These are phyloP conservation scores for Agroathelia rolfsii DNA, from an alignment of 1,284 basidiomycete species.

Conservation along the genomic window DNA sequence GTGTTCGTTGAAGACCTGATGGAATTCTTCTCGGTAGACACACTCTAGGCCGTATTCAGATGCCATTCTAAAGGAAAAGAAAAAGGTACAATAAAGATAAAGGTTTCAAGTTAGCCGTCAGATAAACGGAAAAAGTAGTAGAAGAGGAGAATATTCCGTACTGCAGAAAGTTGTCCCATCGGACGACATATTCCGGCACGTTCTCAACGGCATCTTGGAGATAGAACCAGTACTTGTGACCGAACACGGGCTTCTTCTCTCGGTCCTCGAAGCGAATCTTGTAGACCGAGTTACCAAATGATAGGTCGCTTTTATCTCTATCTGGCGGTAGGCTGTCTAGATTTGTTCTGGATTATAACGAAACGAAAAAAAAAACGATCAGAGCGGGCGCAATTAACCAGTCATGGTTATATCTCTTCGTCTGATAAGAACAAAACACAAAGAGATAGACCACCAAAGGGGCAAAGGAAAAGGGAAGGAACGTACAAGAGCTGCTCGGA, in stretches of 20 bases:
- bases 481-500: constrained; percentile 71
- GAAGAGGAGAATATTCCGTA: constrained; percentile 29
- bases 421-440: too few species aligned
- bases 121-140: constrained; percentile 3
- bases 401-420: too few species aligned
- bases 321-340: constrained; percentile 55
- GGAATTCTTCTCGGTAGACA: constrained; percentile 82
- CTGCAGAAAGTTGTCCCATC: constrained; percentile 89
- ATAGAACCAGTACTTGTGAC: constrained; percentile 91
- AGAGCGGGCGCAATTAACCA: background rate
- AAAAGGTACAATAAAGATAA: constrained; percentile 8
- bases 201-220: constrained; percentile 92
- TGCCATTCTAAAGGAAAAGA: constrained; percentile 53
- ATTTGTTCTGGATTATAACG: constrained; percentile 38
- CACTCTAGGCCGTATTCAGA: constrained; percentile 70
- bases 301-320: constrained; percentile 51
- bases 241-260: constrained; percentile 59
- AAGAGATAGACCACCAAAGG: background rate
- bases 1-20: constrained; percentile 76
- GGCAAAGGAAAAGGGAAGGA: constrained; percentile 3
- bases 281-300: constrained; percentile 90
- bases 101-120: constrained; percentile 5
- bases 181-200: constrained; percentile 93
- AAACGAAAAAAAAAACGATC: constrained; percentile 8
- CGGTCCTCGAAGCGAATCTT: constrained; percentile 76